These are phyloP conservation scores for Yamadazyma kanchanaburiensis DNA, from an alignment of 1,139 yeast species.

Conservation along the genomic window DNA sequence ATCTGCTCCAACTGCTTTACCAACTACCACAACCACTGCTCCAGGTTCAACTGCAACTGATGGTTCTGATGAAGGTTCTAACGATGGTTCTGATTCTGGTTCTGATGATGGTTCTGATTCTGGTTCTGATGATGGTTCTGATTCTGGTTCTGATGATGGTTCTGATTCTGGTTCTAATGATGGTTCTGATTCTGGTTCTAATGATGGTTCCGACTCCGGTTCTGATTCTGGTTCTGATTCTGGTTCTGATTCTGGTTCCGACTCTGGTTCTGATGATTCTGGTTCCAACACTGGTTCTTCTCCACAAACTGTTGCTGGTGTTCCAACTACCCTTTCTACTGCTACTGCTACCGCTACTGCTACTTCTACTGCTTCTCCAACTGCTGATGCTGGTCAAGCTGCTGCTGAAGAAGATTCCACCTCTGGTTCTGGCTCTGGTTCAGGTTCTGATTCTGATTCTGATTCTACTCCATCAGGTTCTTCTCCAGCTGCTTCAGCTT, in stretches of 20 bases:
- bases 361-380: conserved; percentile 1
- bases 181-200: too few species aligned
- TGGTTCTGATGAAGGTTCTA: conserved; percentile 5
- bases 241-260: conserved; percentile 3
- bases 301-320: conserved; percentile 3
- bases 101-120: too few species aligned
- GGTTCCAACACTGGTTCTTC: background rate
- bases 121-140: too few species aligned
- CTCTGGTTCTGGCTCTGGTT: conserved; percentile 3
- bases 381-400: conserved; percentile 1
- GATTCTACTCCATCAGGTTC: conserved; percentile 2
- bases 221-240: conserved; percentile 4
- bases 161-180: too few species aligned
- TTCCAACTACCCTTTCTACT: conserved; percentile 4
- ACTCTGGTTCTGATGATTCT: conserved; percentile 2
- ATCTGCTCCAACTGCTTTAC: conserved; percentile 5
- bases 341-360: conserved; percentile 3
- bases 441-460: conserved; percentile 4
- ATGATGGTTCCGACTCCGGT: too few species aligned
- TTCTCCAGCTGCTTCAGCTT: too few species aligned
- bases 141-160: too few species aligned
- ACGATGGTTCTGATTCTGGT: too few species aligned
- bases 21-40: conserved; percentile 5
- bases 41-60: conserved; percentile 5
- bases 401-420: conserved; percentile 1